phyloP scores from a whole-genome alignment of 2,329 filamentous ascomycete species.

The Aspergillus puulaauensis region DNA sequence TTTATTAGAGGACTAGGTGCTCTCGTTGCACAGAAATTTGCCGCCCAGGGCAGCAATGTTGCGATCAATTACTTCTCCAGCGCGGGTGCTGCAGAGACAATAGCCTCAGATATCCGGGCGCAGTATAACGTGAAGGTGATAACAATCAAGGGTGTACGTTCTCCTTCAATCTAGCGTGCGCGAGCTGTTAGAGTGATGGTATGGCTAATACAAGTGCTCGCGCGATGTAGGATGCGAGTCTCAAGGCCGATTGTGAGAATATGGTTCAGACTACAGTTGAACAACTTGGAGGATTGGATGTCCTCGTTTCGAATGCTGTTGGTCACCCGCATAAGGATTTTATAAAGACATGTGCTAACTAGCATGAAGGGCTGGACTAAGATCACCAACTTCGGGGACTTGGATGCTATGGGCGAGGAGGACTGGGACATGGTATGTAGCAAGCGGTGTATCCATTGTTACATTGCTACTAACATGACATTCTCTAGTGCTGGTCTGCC shows the following conservation, averaged over 20 bases:
- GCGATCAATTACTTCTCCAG: slow-evolving; percentile 72
- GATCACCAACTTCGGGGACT: slow-evolving; percentile 57
- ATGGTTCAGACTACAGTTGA: slow-evolving; percentile 61
- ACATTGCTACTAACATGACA: neutral
- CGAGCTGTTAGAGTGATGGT: neutral
- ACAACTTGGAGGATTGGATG: slow-evolving; percentile 69
- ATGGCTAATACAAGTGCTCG: slow-evolving; percentile 1
- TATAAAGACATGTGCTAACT: neutral
- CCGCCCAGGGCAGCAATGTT: slow-evolving; percentile 65
- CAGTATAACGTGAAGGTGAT: slow-evolving; percentile 54
- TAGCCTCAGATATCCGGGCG: slow-evolving; percentile 56
- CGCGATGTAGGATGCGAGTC: slow-evolving; percentile 57
- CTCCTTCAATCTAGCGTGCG: neutral
- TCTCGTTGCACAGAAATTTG: slow-evolving; percentile 65
- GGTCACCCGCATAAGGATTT: slow-evolving; percentile 13
- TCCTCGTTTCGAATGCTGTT: slow-evolving; percentile 74
- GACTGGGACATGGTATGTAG: slow-evolving; percentile 62
- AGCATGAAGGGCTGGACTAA: slow-evolving; percentile 59
- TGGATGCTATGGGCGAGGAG: slow-evolving; percentile 58
- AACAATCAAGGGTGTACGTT: slow-evolving; percentile 60
- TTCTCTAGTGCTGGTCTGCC: slow-evolving; percentile 56
- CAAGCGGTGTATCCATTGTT: neutral
- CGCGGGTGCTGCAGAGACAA: slow-evolving; percentile 57
- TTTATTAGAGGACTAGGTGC: slow-evolving; percentile 67
- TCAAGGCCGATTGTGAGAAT: slow-evolving; percentile 57